phyloP scores from a whole-genome alignment of 495 filamentous ascomycete species.

The Daldinia loculata region DNA sequence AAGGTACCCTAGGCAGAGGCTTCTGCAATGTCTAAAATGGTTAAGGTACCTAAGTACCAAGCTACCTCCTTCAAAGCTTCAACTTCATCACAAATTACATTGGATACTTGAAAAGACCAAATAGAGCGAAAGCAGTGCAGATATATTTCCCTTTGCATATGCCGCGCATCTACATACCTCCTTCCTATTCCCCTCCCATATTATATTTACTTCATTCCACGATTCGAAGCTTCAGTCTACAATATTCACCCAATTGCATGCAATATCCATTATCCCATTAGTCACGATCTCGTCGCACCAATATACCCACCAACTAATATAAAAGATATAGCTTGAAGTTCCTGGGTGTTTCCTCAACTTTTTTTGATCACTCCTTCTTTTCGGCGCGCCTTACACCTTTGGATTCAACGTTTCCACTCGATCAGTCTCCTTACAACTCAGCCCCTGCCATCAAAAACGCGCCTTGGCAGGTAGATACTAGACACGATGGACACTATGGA shows the following conservation, averaged over 20 bases:
- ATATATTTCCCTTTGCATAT: slow-evolving; percentile 1
- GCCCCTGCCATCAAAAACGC: neutral
- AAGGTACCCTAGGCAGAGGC: no score
- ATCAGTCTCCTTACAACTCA: neutral
- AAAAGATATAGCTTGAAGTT: neutral
- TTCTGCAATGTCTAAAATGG: neutral
- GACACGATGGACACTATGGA: slow-evolving; percentile 65
- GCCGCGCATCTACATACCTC: neutral
- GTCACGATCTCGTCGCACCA: neutral
- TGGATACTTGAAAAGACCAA: neutral
- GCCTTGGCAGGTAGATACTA: neutral
- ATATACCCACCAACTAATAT: neutral
- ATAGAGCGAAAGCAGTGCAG: neutral
- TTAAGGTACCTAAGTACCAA: neutral
- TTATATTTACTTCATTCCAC: neutral
- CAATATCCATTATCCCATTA: neutral
- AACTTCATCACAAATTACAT: slow-evolving; percentile 11
- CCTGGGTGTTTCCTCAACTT: neutral
- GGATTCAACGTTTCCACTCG: neutral
- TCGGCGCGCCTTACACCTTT: neutral
- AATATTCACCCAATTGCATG: neutral
- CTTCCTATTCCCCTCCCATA: neutral
- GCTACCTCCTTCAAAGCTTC: slow-evolving; percentile 17
- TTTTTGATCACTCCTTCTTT: neutral
- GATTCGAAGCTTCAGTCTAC: neutral